Evolutionary conservation across 768 basidiomycete species (phyloP), one percentile per base, ranked within the genome.

Genomic region (Mycena rebaudengoi): DNA sequence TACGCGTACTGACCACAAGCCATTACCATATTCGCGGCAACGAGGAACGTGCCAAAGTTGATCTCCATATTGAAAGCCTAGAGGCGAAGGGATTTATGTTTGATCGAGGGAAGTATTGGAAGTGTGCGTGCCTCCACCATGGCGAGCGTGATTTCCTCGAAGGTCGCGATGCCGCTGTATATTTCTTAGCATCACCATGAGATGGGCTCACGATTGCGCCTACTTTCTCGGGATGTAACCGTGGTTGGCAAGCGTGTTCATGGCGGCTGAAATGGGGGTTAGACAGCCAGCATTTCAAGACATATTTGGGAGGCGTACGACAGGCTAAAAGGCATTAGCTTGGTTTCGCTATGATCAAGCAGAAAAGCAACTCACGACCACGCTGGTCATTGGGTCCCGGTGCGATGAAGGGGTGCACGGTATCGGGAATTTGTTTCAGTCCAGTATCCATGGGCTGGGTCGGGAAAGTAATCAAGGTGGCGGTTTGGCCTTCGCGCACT

Each of bases 161-260:
- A 64, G 39, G 55, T 59, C 26, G 55, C 63, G 40, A 64, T 52
- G 25, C 62, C 62, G 37, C 55, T 57, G 49, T 26, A 26, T 28
- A 32, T 40, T 43, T 40, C 25, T 54, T 54, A 43, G 52, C 39
- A 43, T 43, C 39, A 54, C 20, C 16, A 40, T 54, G 25, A 54
- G 52, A 54, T 26, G 40, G 52, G 28, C 16, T 12, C 39, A 41
- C 53, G 55, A 41, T 43, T 29, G 21, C n/a, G n/a, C 60, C 23
- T 49, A 63, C 61, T 63, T 63, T 54, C 62, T 39, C 21, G 62
- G 62, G 21, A 64, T 64, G 32, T 64, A 64, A 28, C 62, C n/a
- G n/a, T n/a, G n/a, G n/a, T n/a, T n/a, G n/a, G n/a, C n/a, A n/a
- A n/a, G n/a, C n/a, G n/a, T 60, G 46, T 64, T 64, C 62, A 64